These are phyloP conservation scores for Tulasnella sp. DNA, from an alignment of 768 basidiomycete genomes.

Conservation along the genomic window DNA sequence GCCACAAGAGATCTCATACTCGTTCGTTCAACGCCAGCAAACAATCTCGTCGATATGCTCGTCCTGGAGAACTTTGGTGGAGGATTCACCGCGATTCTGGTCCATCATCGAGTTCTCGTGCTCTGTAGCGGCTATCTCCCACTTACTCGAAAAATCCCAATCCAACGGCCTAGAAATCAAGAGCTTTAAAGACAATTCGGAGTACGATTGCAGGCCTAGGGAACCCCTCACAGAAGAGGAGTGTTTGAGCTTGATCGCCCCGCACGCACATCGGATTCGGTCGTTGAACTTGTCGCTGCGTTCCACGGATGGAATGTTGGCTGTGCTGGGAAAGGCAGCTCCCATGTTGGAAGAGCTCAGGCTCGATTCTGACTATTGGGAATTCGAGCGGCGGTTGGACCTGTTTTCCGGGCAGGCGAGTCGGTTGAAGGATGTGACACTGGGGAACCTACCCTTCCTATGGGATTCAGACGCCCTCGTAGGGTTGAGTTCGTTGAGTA, in stretches of 20 bases:
- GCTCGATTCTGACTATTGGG: neutral
- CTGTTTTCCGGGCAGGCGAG: neutral
- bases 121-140: neutral
- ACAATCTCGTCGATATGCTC: neutral
- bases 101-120: neutral
- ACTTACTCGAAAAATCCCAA: neutral
- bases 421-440: neutral
- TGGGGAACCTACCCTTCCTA: neutral
- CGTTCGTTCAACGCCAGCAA: neutral
- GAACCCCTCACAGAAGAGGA: neutral
- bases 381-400: neutral
- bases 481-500: neutral
- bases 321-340: neutral
- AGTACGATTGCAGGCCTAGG: neutral
- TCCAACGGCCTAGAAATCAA: neutral
- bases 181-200: neutral
- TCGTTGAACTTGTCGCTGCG: too few species aligned
- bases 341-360: neutral
- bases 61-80: neutral
- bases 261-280: neutral
- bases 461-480: neutral
- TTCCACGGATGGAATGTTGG: too few species aligned
- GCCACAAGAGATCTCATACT: neutral
- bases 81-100: neutral
- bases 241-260: neutral